Percentiles rank a stretch among this genome's conserved stretches.
phyloP scores from a whole-genome alignment of 2,329 filamentous ascomycete species.

The Fusarium avenaceum region DNA sequence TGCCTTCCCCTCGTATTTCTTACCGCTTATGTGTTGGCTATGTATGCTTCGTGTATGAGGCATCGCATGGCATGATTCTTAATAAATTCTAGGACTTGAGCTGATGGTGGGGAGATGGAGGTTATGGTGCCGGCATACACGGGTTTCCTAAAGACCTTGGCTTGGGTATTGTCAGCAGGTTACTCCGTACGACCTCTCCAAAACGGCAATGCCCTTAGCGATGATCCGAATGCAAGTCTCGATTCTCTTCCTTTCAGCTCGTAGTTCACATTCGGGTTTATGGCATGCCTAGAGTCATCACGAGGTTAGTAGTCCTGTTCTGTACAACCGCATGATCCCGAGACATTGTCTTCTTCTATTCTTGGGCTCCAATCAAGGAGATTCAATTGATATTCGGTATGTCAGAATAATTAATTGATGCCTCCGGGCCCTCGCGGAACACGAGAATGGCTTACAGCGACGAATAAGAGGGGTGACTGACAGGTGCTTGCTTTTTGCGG shows the following conservation, averaged over 20 bases:
- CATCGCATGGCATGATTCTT: background rate
- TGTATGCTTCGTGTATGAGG: background rate
- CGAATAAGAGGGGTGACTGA: constrained; percentile 24
- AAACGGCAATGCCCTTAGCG: background rate
- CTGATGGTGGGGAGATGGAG: constrained; percentile 14
- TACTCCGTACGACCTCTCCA: background rate
- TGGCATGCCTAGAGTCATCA: background rate
- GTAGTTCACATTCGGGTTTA: background rate
- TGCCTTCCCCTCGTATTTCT: constrained; percentile 22
- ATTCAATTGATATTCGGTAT: background rate
- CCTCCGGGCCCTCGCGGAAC: constrained; percentile 17
- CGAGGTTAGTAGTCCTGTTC: background rate
- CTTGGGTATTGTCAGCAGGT: background rate
- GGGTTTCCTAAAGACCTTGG: constrained; percentile 2
- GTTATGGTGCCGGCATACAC: constrained; percentile 3
- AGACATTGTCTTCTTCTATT: constrained; percentile 9
- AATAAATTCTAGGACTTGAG: constrained; percentile 15
- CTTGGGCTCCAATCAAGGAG: constrained; percentile 1
- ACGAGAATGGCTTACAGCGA: constrained; percentile 28
- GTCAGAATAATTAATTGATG: constrained; percentile 5
- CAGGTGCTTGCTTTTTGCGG: constrained; percentile 26
- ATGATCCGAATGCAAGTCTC: background rate
- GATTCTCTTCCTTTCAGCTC: background rate
- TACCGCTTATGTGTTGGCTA: constrained; percentile 3
- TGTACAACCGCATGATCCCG: constrained; percentile 4